Base-by-base conservation (phyloP, 306 rosid species). In the Pyrus betulifolia region DNA sequence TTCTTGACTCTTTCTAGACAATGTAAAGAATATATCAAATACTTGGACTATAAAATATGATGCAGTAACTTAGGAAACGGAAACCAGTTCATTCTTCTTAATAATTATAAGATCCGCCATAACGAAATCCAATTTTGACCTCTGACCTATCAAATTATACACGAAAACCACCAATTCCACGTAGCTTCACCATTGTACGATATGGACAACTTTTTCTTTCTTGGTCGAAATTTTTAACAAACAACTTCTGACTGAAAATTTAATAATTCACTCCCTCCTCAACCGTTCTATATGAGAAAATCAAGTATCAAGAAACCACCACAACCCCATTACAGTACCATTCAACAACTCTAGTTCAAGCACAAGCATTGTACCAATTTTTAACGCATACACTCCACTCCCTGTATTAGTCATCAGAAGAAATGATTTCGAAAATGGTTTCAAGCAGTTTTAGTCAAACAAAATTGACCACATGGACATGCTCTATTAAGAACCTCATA, bases 1-100 rank as follows among this genome's bases (percentile, higher is more conserved):
- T 71, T 88, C 98, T 76, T 82, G 85, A 71, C 75, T 87, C 97
- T 91, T 87, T 81, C 98, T 94, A 88, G 93, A 83, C 92, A 83
- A 82, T 51, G 78, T 70, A 84, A 86, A 88, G 79, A 81, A 14
- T 51, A 80, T 76, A 69, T 78, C 76, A 85, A 51, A 42, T 77
- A 74, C 68, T 79, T 30, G 63, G 57, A 67, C 13, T 35, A 64
- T 8, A 28, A 51, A 38, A 70, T n/a, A 46, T 54, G 23, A 19
- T 27, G 45, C 45, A 28, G 11, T 28, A 10, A 27, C 11, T 70
- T 12, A 45, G 45, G 45, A 42, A 42, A 42, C 45, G 8, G 49
- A 17, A 69, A 25, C 7, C 22, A 45, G 8, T 51, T 25, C 61
- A 51, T 25, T 69, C 13, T 44, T 69, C 74, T 70, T 19, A 25